Conservation (phyloP, 306 rosid genomes). For the Senna tora region DNA sequence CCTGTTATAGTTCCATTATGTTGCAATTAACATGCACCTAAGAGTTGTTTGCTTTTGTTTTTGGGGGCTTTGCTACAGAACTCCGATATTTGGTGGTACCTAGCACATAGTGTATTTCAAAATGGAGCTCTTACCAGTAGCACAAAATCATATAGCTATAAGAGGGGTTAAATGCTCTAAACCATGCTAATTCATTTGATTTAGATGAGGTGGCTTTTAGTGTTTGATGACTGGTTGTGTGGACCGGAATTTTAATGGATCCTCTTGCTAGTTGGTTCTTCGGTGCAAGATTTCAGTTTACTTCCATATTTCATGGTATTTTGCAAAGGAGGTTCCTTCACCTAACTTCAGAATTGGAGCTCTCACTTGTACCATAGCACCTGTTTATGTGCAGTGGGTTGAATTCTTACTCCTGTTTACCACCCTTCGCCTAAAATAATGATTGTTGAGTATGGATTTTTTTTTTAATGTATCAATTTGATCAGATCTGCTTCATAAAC, state of each 20-base stretch:
- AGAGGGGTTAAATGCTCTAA: constrained; percentile 52
- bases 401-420: constrained; percentile 50
- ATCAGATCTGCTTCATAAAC: constrained; percentile 43
- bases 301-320: constrained; percentile 49
- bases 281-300: constrained; percentile 48
- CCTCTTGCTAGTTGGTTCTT: constrained; percentile 53
- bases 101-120: constrained; percentile 47
- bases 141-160: constrained; percentile 49
- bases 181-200: constrained; percentile 46
- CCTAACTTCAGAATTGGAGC: constrained; percentile 53
- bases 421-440: constrained; percentile 41
- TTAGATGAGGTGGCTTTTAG: constrained; percentile 49
- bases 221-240: constrained; percentile 46
- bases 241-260: constrained; percentile 47
- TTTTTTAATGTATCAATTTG: constrained; percentile 41
- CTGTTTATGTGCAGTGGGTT: constrained; percentile 58
- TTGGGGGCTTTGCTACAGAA: constrained; percentile 73
- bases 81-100: constrained; percentile 50
- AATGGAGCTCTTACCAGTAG: constrained; percentile 55
- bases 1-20: constrained; percentile 55
- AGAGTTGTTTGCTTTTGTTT: constrained; percentile 71
- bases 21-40: constrained; percentile 62
- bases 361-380: constrained; percentile 52
- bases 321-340: constrained; percentile 49
- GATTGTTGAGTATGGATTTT: constrained; percentile 44